These are phyloP conservation scores for Termitomyces sp. DNA, from an alignment of 768 basidiomycete species.

Conservation along the genomic window DNA sequence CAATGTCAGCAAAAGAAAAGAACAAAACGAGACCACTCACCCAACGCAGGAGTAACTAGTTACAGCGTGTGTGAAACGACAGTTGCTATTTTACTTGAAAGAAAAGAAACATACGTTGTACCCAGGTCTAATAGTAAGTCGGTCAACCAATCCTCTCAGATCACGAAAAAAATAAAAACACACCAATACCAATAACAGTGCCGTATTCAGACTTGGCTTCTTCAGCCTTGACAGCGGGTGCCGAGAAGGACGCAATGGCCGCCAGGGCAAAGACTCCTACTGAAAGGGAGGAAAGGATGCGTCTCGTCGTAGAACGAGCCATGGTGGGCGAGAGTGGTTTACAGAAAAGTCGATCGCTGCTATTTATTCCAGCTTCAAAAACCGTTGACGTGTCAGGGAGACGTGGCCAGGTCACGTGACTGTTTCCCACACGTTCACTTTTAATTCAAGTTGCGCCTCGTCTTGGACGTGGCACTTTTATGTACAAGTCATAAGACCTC, in stretches of 20 bases:
- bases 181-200: slow-evolving; percentile 90
- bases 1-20: not conserved
- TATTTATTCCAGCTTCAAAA: slow-evolving; percentile 24
- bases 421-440: not conserved
- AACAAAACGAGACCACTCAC: slow-evolving; percentile 39
- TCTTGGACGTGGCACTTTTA: not conserved
- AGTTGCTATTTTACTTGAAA: not conserved
- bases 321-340: slow-evolving; percentile 31
- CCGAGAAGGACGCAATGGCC: slow-evolving; percentile 69
- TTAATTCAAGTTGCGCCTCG: not conserved
- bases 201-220: slow-evolving; percentile 76
- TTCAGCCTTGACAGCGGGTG: slow-evolving; percentile 59
- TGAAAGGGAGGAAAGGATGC: slow-evolving; percentile 54
- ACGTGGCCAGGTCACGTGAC: slow-evolving; percentile 36
- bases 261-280: slow-evolving; percentile 56
- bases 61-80: slow-evolving; percentile 19
- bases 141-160: not conserved
- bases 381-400: slow-evolving; percentile 35
- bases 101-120: slow-evolving; percentile 58
- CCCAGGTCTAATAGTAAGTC: slow-evolving; percentile 63
- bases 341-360: slow-evolving; percentile 15
- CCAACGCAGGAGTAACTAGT: slow-evolving; percentile 92
- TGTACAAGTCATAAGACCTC: not conserved
- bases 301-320: slow-evolving; percentile 49
- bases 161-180: slow-evolving; percentile 18